These are phyloP conservation scores for Zizania latifolia DNA, from an alignment of 176 grass and related monocot genomes.

Conservation along the genomic window DNA sequence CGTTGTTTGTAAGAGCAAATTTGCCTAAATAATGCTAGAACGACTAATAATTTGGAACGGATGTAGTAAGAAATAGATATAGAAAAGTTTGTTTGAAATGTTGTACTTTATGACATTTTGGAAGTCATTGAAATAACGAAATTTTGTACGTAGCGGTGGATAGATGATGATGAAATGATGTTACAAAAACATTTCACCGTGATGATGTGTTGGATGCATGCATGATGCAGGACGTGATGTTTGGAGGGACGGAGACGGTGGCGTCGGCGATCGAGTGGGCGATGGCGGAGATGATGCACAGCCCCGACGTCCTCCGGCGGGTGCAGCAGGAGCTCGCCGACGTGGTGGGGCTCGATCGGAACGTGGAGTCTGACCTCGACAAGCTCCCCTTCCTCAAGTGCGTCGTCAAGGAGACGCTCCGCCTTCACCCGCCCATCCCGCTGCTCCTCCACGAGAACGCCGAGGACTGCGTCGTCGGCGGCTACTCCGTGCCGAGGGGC, in stretches of 20 bases:
- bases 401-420: slow-evolving; percentile 86
- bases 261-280: slow-evolving; percentile 92
- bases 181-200: too few relatives aligned
- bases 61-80: too few relatives aligned
- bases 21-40: too few relatives aligned
- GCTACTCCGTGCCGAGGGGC: slow-evolving; percentile 56
- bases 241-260: slow-evolving; percentile 94
- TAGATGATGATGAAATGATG: too few relatives aligned
- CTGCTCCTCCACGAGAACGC: slow-evolving; percentile 85
- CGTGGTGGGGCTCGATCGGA: slow-evolving; percentile 51
- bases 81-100: too few relatives aligned
- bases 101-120: too few relatives aligned
- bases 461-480: slow-evolving; percentile 55
- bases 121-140: too few relatives aligned
- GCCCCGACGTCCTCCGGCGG: slow-evolving; percentile 59
- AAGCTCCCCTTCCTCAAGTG: slow-evolving; percentile 85
- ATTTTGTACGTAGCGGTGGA: too few relatives aligned
- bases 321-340: slow-evolving; percentile 64
- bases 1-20: too few relatives aligned
- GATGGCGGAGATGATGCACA: slow-evolving; percentile 83
- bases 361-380: slow-evolving; percentile 70
- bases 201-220: neutral
- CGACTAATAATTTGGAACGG: too few relatives aligned
- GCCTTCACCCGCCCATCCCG: slow-evolving; percentile 90
- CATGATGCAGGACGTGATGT: slow-evolving; percentile 76